Evolutionary conservation across 345 rosid species (phyloP), one percentile per base, ranked within the genome.

Genomic region (Cochlearia excelsa): DNA sequence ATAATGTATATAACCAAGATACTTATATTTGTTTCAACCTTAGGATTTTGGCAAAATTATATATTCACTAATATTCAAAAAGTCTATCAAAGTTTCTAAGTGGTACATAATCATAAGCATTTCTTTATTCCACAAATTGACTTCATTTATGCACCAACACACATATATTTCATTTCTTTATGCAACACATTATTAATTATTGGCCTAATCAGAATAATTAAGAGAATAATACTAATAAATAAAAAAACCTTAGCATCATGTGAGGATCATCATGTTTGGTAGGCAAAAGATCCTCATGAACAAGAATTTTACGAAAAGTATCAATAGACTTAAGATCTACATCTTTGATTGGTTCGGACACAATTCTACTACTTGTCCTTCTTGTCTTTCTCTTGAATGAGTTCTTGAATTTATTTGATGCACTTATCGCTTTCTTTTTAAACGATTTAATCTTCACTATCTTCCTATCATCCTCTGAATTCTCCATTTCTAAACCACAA

Each of bases 401-500:
- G 61, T 84, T 71, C 75, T 81, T 81, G 41, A 88, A 83, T 80
- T 82, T 84, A 68, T 63, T 76, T 26, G 98, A 92, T 65, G 93
- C 95, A 66, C 50, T 78, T 9, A 86, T 82, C n/a, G 95, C 96
- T 65, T 77, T 84, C 78, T 86, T 83, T 75, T 69, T 88, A 37
- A 88, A 52, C 6, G 96, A 79, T 11, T 77, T 84, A 6, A 84
- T 78, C 76, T 77, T 82, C 39, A 72, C 75, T 71, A 79, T 78
- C 76, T 81, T 84, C 81, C 71, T 84, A 33, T 75, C 89, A 55
- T 90, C 89, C 43, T 84, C 94, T 3, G 65, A 68, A 57, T n/a
- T 59, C 27, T 83, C 95, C 37, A 47, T 47, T 46, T 80, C 86
- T 42, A 53, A 11, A 23, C 9, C 50, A 47, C 41, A 39, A 39